Conservation (phyloP, 257 asterid genomes). For the Galeopsis tetrahit region DNA sequence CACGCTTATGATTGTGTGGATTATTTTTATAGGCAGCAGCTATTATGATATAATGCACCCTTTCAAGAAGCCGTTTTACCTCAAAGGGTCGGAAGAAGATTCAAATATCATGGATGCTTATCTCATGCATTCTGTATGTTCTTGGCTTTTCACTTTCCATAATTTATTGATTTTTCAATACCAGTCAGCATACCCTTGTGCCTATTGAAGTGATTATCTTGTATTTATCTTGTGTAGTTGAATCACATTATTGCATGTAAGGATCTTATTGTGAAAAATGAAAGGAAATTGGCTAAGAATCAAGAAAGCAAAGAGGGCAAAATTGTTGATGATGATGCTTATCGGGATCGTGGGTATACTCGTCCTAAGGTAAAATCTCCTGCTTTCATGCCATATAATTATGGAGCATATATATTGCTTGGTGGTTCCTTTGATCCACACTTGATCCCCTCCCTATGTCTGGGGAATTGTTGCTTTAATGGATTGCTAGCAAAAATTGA, state of each 20-base stretch:
- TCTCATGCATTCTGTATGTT: constrained; percentile 82
- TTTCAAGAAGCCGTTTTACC: constrained; percentile 92
- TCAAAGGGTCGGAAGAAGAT: constrained; percentile 83
- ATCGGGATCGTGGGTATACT: constrained; percentile 86
- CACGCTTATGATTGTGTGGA: constrained; percentile 24
- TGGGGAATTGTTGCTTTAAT: background rate
- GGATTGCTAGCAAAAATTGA: constrained; percentile 10
- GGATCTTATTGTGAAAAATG: constrained; percentile 74
- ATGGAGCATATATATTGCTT: constrained; percentile 10
- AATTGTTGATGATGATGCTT: constrained; percentile 49
- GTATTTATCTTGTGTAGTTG: constrained; percentile 57
- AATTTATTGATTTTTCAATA: constrained; percentile 15
- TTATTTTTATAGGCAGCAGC: constrained; percentile 71
- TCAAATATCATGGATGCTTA: constrained; percentile 85
- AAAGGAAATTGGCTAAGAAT: constrained; percentile 62
- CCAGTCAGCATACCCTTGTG: background rate
- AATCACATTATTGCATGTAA: constrained; percentile 74
- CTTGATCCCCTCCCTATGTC: constrained; percentile 19
- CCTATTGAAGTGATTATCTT: constrained; percentile 27
- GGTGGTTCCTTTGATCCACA: constrained; percentile 13
- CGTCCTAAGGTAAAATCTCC: constrained; percentile 81
- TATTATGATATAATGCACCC: constrained; percentile 87
- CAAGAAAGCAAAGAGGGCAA: constrained; percentile 48
- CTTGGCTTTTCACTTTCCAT: constrained; percentile 8
- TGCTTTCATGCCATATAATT: background rate